Evolutionary conservation across 345 rosid genomes (phyloP).

Genomic region (Hevea brasiliensis): DNA sequence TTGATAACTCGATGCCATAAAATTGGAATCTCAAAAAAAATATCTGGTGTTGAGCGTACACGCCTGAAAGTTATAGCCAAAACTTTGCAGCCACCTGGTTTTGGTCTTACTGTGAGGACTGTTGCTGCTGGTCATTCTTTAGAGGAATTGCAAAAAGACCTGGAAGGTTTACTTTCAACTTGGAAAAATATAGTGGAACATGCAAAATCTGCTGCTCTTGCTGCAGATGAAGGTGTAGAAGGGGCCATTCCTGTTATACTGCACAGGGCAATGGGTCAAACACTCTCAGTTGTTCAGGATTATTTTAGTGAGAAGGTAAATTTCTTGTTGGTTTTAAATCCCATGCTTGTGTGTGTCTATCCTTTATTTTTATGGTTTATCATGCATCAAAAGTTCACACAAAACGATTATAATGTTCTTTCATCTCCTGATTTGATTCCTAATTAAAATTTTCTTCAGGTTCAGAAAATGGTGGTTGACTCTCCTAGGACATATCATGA

Average conservation of each 20-base stretch:
- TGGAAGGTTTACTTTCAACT: conserved; percentile 76
- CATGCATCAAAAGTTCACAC: conserved; percentile 6
- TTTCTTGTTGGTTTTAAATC: conserved; percentile 1
- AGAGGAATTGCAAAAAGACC: conserved; percentile 88
- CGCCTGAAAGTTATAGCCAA: conserved; percentile 88
- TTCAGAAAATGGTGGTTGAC: conserved; percentile 84
- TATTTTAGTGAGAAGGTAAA: conserved; percentile 79
- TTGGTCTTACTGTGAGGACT: conserved; percentile 88
- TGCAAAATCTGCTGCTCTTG: conserved; percentile 92
- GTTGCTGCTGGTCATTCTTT: conserved; percentile 88
- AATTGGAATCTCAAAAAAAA: conserved; percentile 82
- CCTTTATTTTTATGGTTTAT: conserved; percentile 5
- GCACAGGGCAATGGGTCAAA: conserved; percentile 97
- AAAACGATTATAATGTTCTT: neutral
- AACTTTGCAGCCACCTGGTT: conserved; percentile 85
- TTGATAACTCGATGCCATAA: conserved; percentile 57
- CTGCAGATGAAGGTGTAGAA: conserved; percentile 94
- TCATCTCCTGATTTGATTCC: conserved; percentile 18
- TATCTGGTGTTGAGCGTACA: conserved; percentile 76
- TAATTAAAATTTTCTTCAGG: conserved; percentile 45
- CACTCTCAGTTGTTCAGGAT: conserved; percentile 95
- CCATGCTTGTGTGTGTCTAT: conserved; percentile 7
- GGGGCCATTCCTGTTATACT: conserved; percentile 85
- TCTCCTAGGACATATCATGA: conserved; percentile 93
- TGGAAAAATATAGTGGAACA: conserved; percentile 87